Evolutionary conservation across 1,284 basidiomycete species (phyloP).

Genomic region (Sporisorium scitamineum): DNA sequence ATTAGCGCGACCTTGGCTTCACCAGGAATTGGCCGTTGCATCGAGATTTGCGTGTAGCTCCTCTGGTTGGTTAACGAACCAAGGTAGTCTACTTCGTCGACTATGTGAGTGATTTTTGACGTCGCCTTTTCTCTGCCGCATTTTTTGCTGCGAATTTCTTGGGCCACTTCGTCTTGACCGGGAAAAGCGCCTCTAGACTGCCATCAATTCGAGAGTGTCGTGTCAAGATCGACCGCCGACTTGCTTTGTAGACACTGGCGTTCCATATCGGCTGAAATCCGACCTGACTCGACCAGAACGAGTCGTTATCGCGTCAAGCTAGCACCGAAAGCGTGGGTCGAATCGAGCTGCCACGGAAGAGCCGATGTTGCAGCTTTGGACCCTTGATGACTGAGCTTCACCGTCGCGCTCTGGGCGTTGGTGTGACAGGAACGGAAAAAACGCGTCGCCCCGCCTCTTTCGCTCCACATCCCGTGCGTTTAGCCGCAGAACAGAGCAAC

Average conservation of each 20-base stretch:
- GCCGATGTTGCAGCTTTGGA: background rate
- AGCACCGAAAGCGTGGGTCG: background rate
- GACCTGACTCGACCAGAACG: no score
- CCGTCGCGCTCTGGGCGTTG: background rate
- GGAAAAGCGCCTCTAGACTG: no score
- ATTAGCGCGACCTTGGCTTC: no score
- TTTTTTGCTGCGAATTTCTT: background rate
- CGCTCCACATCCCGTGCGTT: constrained; percentile 6
- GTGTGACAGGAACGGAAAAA: background rate
- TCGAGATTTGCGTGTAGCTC: no score
- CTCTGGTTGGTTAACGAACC: no score
- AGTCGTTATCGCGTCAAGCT: no score
- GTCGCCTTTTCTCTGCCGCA: background rate
- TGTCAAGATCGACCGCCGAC: no score
- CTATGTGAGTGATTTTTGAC: background rate
- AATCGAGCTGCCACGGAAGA: background rate
- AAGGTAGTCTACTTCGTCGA: no score
- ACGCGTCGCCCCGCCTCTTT: constrained; percentile 2
- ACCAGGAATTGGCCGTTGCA: no score
- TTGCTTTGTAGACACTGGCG: no score
- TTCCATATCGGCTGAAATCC: no score
- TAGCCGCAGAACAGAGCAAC: background rate
- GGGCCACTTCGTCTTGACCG: background rate
- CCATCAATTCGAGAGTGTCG: no score
- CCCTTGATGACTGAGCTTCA: background rate